These are phyloP conservation scores for Scheffersomyces titani DNA, from an alignment of 1,139 yeast species.

Conservation along the genomic window DNA sequence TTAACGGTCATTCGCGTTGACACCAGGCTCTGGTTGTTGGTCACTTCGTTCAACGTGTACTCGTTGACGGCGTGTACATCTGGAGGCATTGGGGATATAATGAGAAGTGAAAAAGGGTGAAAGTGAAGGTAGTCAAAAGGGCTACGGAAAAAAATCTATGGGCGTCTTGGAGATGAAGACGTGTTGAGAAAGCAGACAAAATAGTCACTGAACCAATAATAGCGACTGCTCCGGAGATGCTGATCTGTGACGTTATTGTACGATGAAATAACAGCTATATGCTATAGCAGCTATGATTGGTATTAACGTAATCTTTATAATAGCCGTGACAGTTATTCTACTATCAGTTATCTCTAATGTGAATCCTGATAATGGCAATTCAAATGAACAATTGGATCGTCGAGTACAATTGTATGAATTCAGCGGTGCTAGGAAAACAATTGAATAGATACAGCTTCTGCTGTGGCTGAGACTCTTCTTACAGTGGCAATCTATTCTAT, in stretches of 20 bases:
- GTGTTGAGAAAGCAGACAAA: neutral
- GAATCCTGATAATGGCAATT: neutral
- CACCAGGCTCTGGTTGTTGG: constrained; percentile 55
- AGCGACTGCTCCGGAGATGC: neutral
- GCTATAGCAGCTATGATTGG: neutral
- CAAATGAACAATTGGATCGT: neutral
- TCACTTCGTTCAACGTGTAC: constrained; percentile 54
- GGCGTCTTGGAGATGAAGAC: neutral
- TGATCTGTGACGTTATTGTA: neutral
- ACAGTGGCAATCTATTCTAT: neutral
- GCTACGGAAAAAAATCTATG: neutral
- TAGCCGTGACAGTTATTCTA: neutral
- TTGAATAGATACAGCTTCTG: neutral
- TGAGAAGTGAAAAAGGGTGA: neutral
- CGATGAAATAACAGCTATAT: neutral
- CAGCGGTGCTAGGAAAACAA: no score
- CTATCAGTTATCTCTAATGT: neutral
- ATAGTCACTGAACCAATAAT: no score
- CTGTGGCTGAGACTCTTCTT: neutral
- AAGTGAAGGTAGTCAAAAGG: neutral
- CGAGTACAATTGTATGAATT: neutral
- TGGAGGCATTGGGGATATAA: neutral
- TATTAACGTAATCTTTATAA: neutral
- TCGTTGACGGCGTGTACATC: constrained; percentile 16
- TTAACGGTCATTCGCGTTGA: constrained; percentile 65